Evolutionary conservation across 148 eudicot genomes (phyloP).

Genomic region (Linanthus parryae): DNA sequence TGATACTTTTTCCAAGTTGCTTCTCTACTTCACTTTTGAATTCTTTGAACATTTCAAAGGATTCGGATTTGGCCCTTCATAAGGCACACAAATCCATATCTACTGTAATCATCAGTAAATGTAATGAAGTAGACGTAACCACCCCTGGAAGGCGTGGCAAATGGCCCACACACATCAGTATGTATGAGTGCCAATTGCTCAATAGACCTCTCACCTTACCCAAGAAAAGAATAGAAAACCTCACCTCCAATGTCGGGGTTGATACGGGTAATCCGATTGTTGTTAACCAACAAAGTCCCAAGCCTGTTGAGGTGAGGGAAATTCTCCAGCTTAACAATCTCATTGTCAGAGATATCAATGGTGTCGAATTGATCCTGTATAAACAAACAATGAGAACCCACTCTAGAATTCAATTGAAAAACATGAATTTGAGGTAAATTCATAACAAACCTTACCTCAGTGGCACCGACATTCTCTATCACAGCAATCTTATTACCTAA

Average conservation of each 20-base stretch:
- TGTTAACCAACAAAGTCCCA: constrained; percentile 81
- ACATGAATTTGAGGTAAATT: neutral
- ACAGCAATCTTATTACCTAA: constrained; percentile 91
- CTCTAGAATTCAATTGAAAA: neutral
- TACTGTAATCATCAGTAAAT: no score
- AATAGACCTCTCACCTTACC: no score
- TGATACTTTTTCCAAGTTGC: no score
- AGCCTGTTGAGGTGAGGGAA: constrained; percentile 77
- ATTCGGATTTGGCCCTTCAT: no score
- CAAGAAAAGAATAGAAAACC: no score
- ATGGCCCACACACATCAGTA: no score
- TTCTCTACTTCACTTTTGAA: no score
- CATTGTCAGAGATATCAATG: constrained; percentile 93
- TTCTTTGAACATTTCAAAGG: no score
- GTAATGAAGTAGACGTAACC: no score
- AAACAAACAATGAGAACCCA: neutral
- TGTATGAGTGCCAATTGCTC: no score
- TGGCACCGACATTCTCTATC: constrained; percentile 84
- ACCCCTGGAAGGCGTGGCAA: no score
- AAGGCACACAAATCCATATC: no score
- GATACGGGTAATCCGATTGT: constrained; percentile 90
- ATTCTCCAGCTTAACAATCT: constrained; percentile 95
- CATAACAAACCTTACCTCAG: constrained; percentile 45
- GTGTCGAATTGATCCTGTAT: constrained; percentile 96
- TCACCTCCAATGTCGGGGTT: constrained; percentile 87